phyloP scores from a whole-genome alignment of 129 eudicot genomes.

The sunflower (Helianthus annuus) region HanXRQr2.0-SUNRISE NC_035447.2:13434221-13434720 shows the following conservation, averaged over 20 bases:
- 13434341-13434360: not conserved
- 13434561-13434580: slow-evolving; percentile 12
- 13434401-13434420: slow-evolving; percentile 23
- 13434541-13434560: slow-evolving; percentile 29
- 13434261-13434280: not conserved
- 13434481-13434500: slow-evolving; percentile 19
- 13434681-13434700: too few species aligned
- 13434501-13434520: slow-evolving; percentile 32
- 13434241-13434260: not conserved
- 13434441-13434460: not conserved
- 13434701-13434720: too few species aligned
- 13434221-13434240: too few species aligned
- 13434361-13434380: slow-evolving; percentile 15
- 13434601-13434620: slow-evolving; percentile 5
- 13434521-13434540: slow-evolving; percentile 26
- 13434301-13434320: not conserved
- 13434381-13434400: slow-evolving; percentile 20
- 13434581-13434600: slow-evolving; percentile 13
- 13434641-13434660: not conserved
- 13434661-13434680: not conserved
- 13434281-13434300: not conserved
- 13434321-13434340: not conserved
- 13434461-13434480: slow-evolving; percentile 4
- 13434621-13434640: not conserved
- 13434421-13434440: slow-evolving; percentile 21